Percentiles rank a stretch among this genome's conserved stretches.
These are phyloP conservation scores for Coemansia sp. DNA, from an alignment of 192 early-diverging fungal species.

Conservation along the genomic window DNA sequence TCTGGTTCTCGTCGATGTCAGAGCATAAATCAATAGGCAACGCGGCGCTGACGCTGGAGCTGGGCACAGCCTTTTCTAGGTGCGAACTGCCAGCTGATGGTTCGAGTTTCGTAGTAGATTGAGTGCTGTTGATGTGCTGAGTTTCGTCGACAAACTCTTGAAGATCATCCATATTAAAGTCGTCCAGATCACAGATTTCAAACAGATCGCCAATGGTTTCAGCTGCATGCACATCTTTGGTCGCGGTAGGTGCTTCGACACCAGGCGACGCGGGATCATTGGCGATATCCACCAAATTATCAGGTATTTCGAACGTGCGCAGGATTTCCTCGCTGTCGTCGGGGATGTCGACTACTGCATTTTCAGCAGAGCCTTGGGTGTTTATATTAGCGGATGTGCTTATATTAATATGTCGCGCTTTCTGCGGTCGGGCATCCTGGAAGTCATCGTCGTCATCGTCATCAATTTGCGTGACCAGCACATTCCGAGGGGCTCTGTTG, in stretches of 20 bases:
- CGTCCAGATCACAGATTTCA: slow-evolving; percentile 30
- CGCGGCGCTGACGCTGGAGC: not conserved
- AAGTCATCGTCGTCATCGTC: slow-evolving; percentile 37
- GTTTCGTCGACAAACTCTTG: not conserved
- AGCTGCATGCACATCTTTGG: not conserved
- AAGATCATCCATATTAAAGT: slow-evolving; percentile 17
- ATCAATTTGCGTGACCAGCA: not conserved
- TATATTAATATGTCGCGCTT: not conserved
- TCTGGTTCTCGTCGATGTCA: slow-evolving; percentile 21
- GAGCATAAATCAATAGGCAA: slow-evolving; percentile 24
- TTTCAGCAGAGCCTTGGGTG: not conserved
- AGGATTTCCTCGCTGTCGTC: slow-evolving; percentile 24
- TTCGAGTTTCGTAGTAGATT: not conserved
- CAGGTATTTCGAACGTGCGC: slow-evolving; percentile 35
- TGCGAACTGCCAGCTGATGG: not conserved
- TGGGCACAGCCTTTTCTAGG: not conserved
- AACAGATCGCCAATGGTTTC: slow-evolving; percentile 14
- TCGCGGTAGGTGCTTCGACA: too few relatives aligned
- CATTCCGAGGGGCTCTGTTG: not conserved
- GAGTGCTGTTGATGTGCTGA: not conserved
- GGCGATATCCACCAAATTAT: slow-evolving; percentile 13
- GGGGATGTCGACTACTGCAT: not conserved
- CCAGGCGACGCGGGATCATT: not conserved
- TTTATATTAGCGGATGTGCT: not conserved
- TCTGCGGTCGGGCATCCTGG: slow-evolving; percentile 9